Conservation (phyloP, 768 basidiomycete genomes). For the Tulasnella sp. region DNA sequence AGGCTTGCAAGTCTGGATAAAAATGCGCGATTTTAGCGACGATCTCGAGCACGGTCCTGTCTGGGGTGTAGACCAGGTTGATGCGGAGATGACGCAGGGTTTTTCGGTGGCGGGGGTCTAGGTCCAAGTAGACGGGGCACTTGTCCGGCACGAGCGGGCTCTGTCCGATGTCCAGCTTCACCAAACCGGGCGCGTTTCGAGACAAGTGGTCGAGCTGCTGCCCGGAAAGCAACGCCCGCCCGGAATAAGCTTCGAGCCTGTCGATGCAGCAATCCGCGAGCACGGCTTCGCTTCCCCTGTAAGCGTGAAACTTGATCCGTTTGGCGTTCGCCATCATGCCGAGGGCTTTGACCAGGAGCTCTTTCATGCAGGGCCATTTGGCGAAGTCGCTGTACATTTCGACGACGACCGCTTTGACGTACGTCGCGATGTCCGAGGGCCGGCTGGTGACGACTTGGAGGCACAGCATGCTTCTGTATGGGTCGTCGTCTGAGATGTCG, state of each 20-base stretch:
- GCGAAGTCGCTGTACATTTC: not conserved
- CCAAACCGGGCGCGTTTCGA: not conserved
- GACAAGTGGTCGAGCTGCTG: not conserved
- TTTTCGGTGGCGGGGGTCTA: not conserved
- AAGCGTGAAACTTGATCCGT: not conserved
- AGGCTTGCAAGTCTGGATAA: not conserved
- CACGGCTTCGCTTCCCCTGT: not conserved
- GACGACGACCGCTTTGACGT: not conserved
- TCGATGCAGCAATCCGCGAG: not conserved
- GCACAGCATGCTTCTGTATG: not conserved
- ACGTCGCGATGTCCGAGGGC: not conserved
- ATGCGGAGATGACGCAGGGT: slow-evolving; percentile 7
- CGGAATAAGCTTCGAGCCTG: slow-evolving; percentile 3
- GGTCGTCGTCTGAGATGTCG: not conserved
- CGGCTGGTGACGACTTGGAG: not conserved
- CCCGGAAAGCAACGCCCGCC: not conserved
- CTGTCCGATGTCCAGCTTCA: not conserved
- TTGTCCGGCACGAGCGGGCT: not conserved
- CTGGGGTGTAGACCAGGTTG: not conserved
- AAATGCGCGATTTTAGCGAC: not conserved
- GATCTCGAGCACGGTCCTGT: not conserved
- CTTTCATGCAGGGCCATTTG: not conserved
- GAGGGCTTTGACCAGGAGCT: not conserved
- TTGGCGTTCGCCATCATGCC: not conserved
- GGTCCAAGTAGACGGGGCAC: not conserved